A percentile compares a stretch with the other conserved stretches of the same genome.
Evolutionary conservation across 2,329 filamentous ascomycete species (phyloP).

Genomic region (Colletotrichum sp.): DNA sequence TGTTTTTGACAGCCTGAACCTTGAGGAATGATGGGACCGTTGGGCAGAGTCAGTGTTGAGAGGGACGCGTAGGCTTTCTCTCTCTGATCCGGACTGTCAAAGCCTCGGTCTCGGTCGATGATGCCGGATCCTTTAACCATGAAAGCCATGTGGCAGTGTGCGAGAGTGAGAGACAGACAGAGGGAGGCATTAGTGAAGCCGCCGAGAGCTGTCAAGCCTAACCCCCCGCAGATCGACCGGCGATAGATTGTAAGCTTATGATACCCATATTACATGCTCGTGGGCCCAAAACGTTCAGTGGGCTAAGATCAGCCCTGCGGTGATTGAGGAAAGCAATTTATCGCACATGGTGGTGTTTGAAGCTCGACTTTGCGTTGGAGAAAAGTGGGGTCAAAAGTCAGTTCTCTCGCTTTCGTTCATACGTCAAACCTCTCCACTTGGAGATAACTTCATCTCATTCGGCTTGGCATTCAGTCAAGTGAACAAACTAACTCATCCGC

Average conservation of each 20-base stretch:
- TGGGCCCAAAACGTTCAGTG: not conserved
- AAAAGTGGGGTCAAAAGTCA: conserved; percentile 6
- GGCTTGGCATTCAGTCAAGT: not conserved
- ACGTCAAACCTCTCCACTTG: not conserved
- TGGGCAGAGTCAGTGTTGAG: not conserved
- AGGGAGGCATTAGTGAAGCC: not conserved
- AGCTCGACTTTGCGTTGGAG: conserved; percentile 7
- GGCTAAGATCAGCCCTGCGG: not conserved
- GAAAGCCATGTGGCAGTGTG: not conserved
- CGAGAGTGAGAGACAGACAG: not conserved
- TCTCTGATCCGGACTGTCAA: not conserved
- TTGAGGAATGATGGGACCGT: not conserved
- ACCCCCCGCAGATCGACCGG: not conserved
- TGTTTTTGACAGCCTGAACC: conserved; percentile 9
- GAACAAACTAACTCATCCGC: not conserved
- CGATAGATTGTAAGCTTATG: conserved; percentile 13
- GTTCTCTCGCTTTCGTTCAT: not conserved
- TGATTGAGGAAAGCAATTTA: conserved; percentile 3
- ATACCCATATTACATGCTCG: conserved; percentile 10
- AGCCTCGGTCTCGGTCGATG: not conserved
- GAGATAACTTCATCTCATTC: conserved; percentile 10
- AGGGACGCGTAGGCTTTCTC: not conserved
- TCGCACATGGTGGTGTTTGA: conserved; percentile 6
- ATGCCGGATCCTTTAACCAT: not conserved
- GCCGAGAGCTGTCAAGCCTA: not conserved